phyloP scores from a whole-genome alignment of 371 early-diverging fungal genomes.

The Mortierella sp. region DNA sequence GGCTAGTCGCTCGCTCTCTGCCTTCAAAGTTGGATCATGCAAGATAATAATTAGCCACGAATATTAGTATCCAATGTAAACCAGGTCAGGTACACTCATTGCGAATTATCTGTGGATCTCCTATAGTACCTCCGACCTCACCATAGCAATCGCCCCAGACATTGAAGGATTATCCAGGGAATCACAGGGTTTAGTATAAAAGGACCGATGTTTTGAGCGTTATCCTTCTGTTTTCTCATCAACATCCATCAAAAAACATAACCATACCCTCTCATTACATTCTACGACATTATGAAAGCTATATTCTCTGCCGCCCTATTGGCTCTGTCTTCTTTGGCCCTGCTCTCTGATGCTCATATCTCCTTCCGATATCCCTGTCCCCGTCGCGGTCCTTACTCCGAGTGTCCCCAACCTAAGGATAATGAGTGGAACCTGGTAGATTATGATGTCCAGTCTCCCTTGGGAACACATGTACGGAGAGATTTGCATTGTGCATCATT shows the following conservation, averaged over 20 bases:
- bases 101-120: too few relatives aligned
- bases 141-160: too few relatives aligned
- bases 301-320: conserved; percentile 14
- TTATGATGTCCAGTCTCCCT: conserved; percentile 46
- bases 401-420: conserved; percentile 37
- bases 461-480: conserved; percentile 41
- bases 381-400: conserved; percentile 43
- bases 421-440: conserved; percentile 42
- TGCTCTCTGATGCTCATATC: conserved; percentile 48
- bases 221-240: not conserved
- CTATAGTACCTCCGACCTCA: not conserved
- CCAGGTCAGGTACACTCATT: not conserved
- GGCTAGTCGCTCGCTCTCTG: too few relatives aligned
- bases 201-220: not conserved
- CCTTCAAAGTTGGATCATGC: not conserved
- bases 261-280: not conserved
- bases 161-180: too few relatives aligned
- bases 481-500: not conserved
- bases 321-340: conserved; percentile 36
- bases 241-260: too few relatives aligned
- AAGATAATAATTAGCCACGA: not conserved
- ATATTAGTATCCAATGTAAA: not conserved
- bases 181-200: too few relatives aligned
- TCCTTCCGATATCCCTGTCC: conserved; percentile 55
- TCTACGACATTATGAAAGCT: conserved; percentile 32